A percentile compares a stretch with the other conserved stretches of the same genome.
Evolutionary conservation across 2,329 filamentous ascomycete species (phyloP).

Genomic region (Magnaporthales sp.): DNA sequence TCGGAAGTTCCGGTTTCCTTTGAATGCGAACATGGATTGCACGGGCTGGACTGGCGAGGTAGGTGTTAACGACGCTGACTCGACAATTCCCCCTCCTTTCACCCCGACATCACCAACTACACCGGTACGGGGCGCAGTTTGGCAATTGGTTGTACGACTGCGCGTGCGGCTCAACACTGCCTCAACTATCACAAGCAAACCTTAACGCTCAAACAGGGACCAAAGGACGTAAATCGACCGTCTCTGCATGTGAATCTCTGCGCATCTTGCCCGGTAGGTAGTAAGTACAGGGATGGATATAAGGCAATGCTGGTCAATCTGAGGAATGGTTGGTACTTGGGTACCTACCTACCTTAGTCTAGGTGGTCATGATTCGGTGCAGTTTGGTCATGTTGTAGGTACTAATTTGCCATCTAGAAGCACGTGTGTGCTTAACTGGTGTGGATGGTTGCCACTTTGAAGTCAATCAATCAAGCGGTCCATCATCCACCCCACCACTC

Average conservation of each 20-base stretch:
- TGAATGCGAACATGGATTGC: background rate
- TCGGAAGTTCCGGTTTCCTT: no score
- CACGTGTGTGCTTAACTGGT: background rate
- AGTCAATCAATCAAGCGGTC: background rate
- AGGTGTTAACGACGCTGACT: background rate
- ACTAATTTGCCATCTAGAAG: background rate
- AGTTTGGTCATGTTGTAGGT: background rate
- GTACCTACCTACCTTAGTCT: background rate
- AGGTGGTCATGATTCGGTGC: background rate
- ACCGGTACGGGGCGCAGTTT: no score
- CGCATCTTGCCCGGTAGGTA: background rate
- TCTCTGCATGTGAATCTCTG: background rate
- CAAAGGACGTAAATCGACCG: background rate
- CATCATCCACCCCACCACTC: background rate
- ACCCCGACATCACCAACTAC: background rate
- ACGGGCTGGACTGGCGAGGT: background rate
- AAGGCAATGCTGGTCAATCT: no score
- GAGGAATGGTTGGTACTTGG: no score
- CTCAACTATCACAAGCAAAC: background rate
- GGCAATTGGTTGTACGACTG: no score
- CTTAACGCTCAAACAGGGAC: background rate
- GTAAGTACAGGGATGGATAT: no score
- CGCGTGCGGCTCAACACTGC: no score
- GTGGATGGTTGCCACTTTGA: background rate
- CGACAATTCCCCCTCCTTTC: background rate